Evolutionary conservation across 371 early-diverging fungal genomes (phyloP).

Genomic region (Actinomortierella wolfii): DNA sequence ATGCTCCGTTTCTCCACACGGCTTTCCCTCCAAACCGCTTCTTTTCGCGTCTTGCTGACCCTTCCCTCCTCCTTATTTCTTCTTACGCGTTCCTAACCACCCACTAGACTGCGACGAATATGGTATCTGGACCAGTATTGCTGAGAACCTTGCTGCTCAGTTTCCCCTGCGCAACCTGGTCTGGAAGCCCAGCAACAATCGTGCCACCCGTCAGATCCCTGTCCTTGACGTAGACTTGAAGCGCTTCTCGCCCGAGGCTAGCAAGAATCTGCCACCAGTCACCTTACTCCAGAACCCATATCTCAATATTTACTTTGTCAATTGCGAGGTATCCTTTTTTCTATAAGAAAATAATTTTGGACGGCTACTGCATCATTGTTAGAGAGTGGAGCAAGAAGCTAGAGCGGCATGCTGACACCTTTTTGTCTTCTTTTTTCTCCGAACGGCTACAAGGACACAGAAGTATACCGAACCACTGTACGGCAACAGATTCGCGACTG

Average conservation of each 20-base stretch:
- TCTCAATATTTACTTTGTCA: conserved; percentile 82
- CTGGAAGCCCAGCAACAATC: conserved; percentile 81
- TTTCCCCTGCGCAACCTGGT: conserved; percentile 84
- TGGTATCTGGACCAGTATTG: conserved; percentile 77
- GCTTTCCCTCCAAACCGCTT: too few relatives aligned
- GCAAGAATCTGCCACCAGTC: conserved; percentile 62
- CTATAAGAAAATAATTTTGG: conserved; percentile 8
- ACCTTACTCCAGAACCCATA: conserved; percentile 68
- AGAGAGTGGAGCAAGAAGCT: too few relatives aligned
- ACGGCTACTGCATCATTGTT: neutral
- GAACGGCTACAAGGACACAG: conserved; percentile 68
- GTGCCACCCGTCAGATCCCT: conserved; percentile 61
- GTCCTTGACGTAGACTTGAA: conserved; percentile 73
- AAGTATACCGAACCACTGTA: conserved; percentile 77
- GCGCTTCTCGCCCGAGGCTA: conserved; percentile 61
- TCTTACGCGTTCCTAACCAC: neutral
- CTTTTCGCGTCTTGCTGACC: neutral
- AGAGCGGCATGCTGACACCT: too few relatives aligned
- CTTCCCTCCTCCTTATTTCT: neutral
- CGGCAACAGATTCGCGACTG: conserved; percentile 82
- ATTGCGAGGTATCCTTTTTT: conserved; percentile 83
- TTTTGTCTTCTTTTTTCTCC: neutral
- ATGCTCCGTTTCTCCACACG: neutral
- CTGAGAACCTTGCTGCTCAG: conserved; percentile 68
- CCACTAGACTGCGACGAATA: conserved; percentile 73